Base-by-base conservation (phyloP, 1,284 basidiomycete species). In the Apiotrichum sp. region DNA sequence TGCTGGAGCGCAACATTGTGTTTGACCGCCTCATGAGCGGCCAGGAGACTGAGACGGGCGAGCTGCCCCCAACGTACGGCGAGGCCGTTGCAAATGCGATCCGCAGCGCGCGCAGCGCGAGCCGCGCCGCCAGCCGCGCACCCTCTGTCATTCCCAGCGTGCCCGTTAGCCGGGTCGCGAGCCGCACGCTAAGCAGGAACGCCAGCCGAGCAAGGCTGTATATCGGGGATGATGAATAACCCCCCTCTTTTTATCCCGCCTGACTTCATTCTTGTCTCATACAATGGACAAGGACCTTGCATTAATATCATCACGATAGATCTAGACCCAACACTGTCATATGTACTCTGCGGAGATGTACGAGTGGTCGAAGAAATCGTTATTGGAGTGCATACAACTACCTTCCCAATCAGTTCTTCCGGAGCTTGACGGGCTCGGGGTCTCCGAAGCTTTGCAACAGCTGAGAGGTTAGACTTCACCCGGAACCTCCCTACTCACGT, bases 41-140 rank as follows among this genome's bases (percentile, higher is more conserved):
- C 6, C 80, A 83, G 65, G 82, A 84, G 70, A 82, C 80, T 40
- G 81, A 84, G 65, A 76, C 76, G 22, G 86, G 86, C 31, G 85
- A 87, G 64, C 77, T 79, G 36, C 85, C 86, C 0, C 86, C 86
- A 6, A 71, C 79, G 10, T 87, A 87, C 65, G 80, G 81, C 6
- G 74, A 78, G 38, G 76, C 70, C 0, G 65, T 76, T 42, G 65
- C 67, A 16, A 56, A 59, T 33, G 64, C 58, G 1, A 61, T 64
- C 47, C 51, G 62, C 41, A 54, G 43, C 9, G 52, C 57, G 16
- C 43, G 57, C 13, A 39, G 32, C 4, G 57, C 55, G 3, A 47
- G 43, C 31, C 48, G 55, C 33, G 42, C 53, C 3, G 51, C 54
- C 3, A 41, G 52, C 31, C 45, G 59, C 16, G 34, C 35, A 3